Conservation (phyloP, 495 filamentous ascomycete genomes). For the Podospora sp. region DNA sequence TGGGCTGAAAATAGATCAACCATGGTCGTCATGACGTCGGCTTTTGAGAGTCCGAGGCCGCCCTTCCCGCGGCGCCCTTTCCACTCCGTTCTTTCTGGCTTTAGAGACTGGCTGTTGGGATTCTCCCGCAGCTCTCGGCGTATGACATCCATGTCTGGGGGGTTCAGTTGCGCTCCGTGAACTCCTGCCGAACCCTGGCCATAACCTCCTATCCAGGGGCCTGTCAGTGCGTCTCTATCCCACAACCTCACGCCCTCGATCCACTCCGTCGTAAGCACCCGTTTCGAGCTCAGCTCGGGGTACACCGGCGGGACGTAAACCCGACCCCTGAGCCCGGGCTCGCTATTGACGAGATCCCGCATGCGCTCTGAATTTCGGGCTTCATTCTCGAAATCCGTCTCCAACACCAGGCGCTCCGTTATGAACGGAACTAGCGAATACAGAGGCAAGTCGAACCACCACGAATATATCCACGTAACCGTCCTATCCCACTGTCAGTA, state of each 20-base stretch:
- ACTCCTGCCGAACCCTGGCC: conserved; percentile 75
- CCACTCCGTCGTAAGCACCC: conserved; percentile 96
- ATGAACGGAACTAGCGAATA: conserved; percentile 89
- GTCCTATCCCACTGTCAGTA: conserved; percentile 51
- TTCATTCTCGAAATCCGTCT: conserved; percentile 93
- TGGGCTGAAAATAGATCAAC: conserved; percentile 92
- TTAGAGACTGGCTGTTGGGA: conserved; percentile 58
- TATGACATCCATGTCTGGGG: conserved; percentile 47
- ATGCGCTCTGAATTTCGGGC: conserved; percentile 85
- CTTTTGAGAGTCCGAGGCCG: conserved; percentile 78
- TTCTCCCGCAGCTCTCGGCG: conserved; percentile 47
- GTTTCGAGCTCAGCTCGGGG: conserved; percentile 75
- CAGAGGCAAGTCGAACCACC: conserved; percentile 83
- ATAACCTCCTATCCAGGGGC: conserved; percentile 75
- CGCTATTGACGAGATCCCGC: conserved; percentile 72
- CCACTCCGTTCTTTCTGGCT: conserved; percentile 81
- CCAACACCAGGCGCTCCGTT: conserved; percentile 79
- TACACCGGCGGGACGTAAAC: conserved; percentile 90
- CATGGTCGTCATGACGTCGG: conserved; percentile 93
- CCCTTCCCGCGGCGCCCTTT: conserved; percentile 67
- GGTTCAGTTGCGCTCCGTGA: conserved; percentile 65
- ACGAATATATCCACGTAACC: conserved; percentile 74
- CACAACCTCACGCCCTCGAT: conserved; percentile 90
- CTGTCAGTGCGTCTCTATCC: conserved; percentile 78
- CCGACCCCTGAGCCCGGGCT: conserved; percentile 72